Evolutionary conservation across 306 rosid species (phyloP), one percentile per base, ranked within the genome.

Genomic region (Vigna reflexopilosa): DNA sequence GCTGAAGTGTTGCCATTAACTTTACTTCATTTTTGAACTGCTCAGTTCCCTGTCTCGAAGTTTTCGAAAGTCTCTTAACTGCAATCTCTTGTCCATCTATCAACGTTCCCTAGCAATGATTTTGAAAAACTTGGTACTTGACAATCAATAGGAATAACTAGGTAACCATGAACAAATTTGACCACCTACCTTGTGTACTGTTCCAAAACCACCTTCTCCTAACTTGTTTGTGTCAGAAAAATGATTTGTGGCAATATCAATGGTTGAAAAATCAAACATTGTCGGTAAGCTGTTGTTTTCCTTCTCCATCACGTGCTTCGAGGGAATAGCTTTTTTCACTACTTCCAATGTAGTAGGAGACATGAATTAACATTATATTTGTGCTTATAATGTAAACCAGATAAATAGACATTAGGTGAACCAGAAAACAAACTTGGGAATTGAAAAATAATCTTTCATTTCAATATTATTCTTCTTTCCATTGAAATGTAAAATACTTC

Each of bases 1-100:
- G 65, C 7, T 76, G 80, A 76, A 76, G 80, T 22, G 17, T 76
- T 22, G 65, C 80, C 80, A 76, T 63, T 42, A 76, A 76, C 65
- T 3, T 76, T 1, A 75, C 72, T 75, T 75, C 80, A 32, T 50
- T 76, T 51, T 76, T 76, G 54, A 76, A 76, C 14, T 76, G 6
- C 16, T 76, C 55, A 4, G 3, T 28, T 22, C 80, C 73, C 16
- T 65, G 65, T 76, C 6, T 49, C 0, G 73, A 76, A 4, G 64
- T 34, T 15, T 65, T n/a, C 0, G 80, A 64, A 32, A 50, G 73
- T 51, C 73, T 62, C 67, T 32, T 62, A 0, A 62, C 45, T 7
- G 67, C 67, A 62, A 62, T 62, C 22, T 62, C 45, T 62, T 62
- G 67, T 32, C 67, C 67, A 32, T 62, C 47, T 0, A 30, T 5